Evolutionary conservation across 208 protist genomes (phyloP).

Genomic region (Wallacemonas sp.): DNA sequence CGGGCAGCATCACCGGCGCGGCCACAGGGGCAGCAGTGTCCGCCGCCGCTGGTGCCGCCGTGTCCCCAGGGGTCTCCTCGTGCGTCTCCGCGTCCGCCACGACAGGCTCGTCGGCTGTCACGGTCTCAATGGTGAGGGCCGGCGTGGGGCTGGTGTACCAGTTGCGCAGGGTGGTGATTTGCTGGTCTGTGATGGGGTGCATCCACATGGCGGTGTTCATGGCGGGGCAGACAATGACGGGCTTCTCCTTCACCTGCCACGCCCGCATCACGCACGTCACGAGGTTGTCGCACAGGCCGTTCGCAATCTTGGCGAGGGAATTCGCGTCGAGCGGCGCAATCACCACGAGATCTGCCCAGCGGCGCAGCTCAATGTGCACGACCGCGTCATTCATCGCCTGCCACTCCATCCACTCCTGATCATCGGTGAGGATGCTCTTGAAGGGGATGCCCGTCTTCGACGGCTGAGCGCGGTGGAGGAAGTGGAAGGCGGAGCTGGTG

Average conservation of each 20-base stretch:
- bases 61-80: neutral
- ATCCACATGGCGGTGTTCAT: conserved; percentile 99
- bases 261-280: conserved; percentile 95
- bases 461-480: conserved; percentile 67
- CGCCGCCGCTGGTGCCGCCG: neutral
- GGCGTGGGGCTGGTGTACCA: conserved; percentile 45
- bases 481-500: conserved; percentile 79
- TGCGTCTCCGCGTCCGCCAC: neutral
- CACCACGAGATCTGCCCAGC: conserved; percentile 96
- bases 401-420: conserved; percentile 85
- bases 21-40: neutral
- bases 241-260: conserved; percentile 92
- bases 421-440: conserved; percentile 81
- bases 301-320: conserved; percentile 95
- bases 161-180: conserved; percentile 59
- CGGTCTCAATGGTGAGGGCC: too few species aligned
- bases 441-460: conserved; percentile 62
- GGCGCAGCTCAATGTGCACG: conserved; percentile 93
- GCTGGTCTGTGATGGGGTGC: conserved; percentile 90
- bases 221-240: conserved; percentile 95
- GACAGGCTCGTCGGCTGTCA: too few species aligned
- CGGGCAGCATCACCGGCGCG: conserved; percentile 23
- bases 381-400: conserved; percentile 86
- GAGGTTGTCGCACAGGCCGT: conserved; percentile 95
- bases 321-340: conserved; percentile 97